Evolutionary conservation across 768 basidiomycete genomes (phyloP).

Genomic region (Termitomyces titanicus): DNA sequence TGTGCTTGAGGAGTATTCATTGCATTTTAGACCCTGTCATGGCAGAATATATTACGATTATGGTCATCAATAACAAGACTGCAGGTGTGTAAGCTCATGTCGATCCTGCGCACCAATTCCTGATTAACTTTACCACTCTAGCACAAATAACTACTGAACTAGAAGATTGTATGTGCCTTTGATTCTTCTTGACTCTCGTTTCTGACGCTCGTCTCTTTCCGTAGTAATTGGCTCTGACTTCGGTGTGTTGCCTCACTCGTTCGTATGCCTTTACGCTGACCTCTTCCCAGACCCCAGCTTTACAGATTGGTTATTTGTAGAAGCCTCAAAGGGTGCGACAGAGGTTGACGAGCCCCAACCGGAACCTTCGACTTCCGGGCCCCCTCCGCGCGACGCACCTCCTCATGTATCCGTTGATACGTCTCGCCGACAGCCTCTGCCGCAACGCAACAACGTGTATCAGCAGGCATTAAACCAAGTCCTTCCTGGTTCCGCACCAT

Average conservation of each 20-base stretch:
- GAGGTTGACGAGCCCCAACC: conserved; percentile 42
- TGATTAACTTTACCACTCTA: conserved; percentile 25
- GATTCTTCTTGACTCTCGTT: background rate
- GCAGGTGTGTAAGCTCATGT: conserved; percentile 42
- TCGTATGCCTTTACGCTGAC: conserved; percentile 17
- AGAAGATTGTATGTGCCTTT: conserved; percentile 60
- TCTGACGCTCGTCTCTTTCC: conserved; percentile 1
- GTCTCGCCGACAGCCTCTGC: conserved; percentile 41
- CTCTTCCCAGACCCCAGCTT: conserved; percentile 63
- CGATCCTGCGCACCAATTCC: background rate
- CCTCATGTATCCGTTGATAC: conserved; percentile 33
- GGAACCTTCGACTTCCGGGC: conserved; percentile 31
- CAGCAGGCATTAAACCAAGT: conserved; percentile 74
- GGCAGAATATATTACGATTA: conserved; percentile 94
- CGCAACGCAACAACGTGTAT: conserved; percentile 57
- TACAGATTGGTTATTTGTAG: conserved; percentile 85
- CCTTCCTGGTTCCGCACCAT: conserved; percentile 43
- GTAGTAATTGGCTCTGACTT: conserved; percentile 78
- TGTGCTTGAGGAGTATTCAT: background rate
- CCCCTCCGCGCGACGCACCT: conserved; percentile 28
- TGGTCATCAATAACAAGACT: conserved; percentile 92
- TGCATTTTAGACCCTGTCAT: conserved; percentile 71
- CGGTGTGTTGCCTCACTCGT: conserved; percentile 40
- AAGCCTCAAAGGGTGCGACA: conserved; percentile 67
- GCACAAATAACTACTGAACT: conserved; percentile 88